Base-by-base conservation (phyloP, 192 early-diverging fungal genomes). In the Obelidium mucronatum region DNA sequence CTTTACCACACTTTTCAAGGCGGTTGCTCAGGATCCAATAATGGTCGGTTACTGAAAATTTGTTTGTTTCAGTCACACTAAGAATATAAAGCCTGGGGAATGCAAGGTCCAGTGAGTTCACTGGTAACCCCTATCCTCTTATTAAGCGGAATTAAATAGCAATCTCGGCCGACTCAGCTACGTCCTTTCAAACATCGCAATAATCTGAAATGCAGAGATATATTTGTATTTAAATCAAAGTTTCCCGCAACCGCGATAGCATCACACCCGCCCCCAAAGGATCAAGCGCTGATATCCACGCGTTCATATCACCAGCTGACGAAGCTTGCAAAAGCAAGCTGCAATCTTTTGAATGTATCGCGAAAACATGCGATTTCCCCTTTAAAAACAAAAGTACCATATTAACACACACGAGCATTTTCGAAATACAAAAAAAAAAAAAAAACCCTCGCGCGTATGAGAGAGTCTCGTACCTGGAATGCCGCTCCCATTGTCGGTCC, bases 281-380 rank as follows among this genome's bases (percentile, higher is more conserved):
- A 73, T 86, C 85, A 8, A 86, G 34, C 6, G 72, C 52, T 31
- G 51, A 17, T 8, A 91, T 81, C 93, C 93, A 94, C 31, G 83
- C 85, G 22, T 84, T 65, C 91, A 93, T 91, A 58, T 92, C 91
- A 28, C 80, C 69, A 34, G 82, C 81, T 2, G 85, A 85, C 13
- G 81, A 51, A 3, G 92, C 91, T 74, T 94, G 92, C 55, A 94
- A 60, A 34, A 92, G 51, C 2, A 81, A 54, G 24, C 81, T 81
- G 67, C 88, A 89, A 51, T 88, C 91, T 42, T 82, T 83, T 22
- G 89, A 88, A 73, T 90, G 90, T 35, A 94, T 73, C n/a, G 91
- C 79, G 82, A 93, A 94, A n/a, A 92, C 87, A 73, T 86, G 69
- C 33, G 82, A 79, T 24, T 87, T 85, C 83, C 91, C 81, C 56